Conservation (phyloP, 176 grass and related monocot species). For the Triticum aestivum region IWGSC_CS_RefSeq_v2.1 NC_057810.1:536438775-536439274, state of each 20-base stretch:
- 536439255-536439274: conserved; percentile 68
- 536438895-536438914: conserved; percentile 80
- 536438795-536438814: conserved; percentile 74
- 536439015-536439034: conserved; percentile 61
- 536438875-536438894: conserved; percentile 64
- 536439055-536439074: conserved; percentile 91
- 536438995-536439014: conserved; percentile 93
- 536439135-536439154: conserved; percentile 32
- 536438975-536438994: conserved; percentile 86
- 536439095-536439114: conserved; percentile 50
- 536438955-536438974: conserved; percentile 69
- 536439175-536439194: conserved; percentile 36
- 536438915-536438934: conserved; percentile 94
- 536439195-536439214: conserved; percentile 39
- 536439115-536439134: conserved; percentile 33
- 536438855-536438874: conserved; percentile 79
- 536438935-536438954: conserved; percentile 86
- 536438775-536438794: conserved; percentile 81
- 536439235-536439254: conserved; percentile 34
- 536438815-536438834: conserved; percentile 69
- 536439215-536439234: background rate
- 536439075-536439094: conserved; percentile 82
- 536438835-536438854: conserved; percentile 66
- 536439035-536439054: conserved; percentile 96
- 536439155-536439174: conserved; percentile 62